Base-by-base conservation (phyloP, 2,329 filamentous ascomycete species). In the Escovopsis sp. region DNA sequence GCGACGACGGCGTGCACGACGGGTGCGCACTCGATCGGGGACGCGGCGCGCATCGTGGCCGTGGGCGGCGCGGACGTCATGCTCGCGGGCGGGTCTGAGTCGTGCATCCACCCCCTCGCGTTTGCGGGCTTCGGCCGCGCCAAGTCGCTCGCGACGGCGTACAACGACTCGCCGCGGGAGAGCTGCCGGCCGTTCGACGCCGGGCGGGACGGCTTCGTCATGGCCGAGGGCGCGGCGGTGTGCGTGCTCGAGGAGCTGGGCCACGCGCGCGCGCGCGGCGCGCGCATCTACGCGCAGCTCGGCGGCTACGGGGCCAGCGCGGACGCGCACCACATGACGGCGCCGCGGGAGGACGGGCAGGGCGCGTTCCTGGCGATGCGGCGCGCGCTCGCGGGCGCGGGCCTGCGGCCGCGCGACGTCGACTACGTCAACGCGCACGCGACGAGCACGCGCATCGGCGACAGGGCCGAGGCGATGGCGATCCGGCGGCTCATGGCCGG, bases 341-440 rank as follows among this genome's bases (percentile, higher is more conserved):
- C 89, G 1, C 91, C 91, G 0, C 77, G 79, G 15, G 78, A 81
- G 52, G 81, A 93, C 55, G 91, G 91, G 1, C 72, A 75, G 40
- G 91, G 91, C 0, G 88, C 91, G 0, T 74, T 78, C 28, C 67
- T 84, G 38, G 83, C 89, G 4, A 98, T 98, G 91, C 82, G 74
- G 57, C 77, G 77, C 49, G 88, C 89, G 0, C 63, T 98, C 45
- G 77, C 72, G 52, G 75, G 84, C 55, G 86, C 87, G 0, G 63
- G 70, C 1, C 55, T 94, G 33, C 69, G 68, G 41, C 88, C 91
- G 0, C 62, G 63, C 1, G 65, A 78, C 35, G 78, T 98, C 4
- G 85, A 88, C 59, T 98, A 98, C 59, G 75, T 98, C 56, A 98
- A 96, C 55, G 91, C 91, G 1, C 91, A 98, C 57, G 91, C 89